Base-by-base conservation (phyloP, 1,284 basidiomycete genomes). In the Xerocomus nothofagi region DNA sequence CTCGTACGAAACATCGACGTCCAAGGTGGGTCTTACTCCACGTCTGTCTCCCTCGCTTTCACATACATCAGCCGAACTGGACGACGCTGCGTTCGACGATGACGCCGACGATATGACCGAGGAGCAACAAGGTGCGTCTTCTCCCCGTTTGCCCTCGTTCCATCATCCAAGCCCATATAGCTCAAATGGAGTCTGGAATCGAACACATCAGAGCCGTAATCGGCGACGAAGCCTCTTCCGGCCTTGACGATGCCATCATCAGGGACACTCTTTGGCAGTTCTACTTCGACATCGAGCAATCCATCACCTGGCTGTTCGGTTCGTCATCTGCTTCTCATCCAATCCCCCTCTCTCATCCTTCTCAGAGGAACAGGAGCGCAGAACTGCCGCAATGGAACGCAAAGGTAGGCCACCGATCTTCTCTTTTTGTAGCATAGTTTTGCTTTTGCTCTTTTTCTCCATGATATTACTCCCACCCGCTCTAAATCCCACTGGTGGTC, bases 1-100 rank as follows among this genome's bases (percentile, higher is more conserved):
- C 83, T 87, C 68, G 81, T 98, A 56, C 81, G 92, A 56, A 95
- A 97, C 69, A 75, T 99, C 39, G 85, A 98, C 65, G 74, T 98
- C 29, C 77, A 89, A 57, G 93, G 95, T 90, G 56, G 30, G 70
- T 27, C 21, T 29, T 23, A 5, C 1, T 6, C 15, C 14, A 5
- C 6, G 44, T 14, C 33, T 10, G n/a, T 30, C n/a, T 44, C 40
- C 48, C 45, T 53, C 18, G 44, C 15, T n/a, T 7, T 47, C 42
- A 7, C 24, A n/a, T n/a, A 6, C 30, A 36, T 15, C 62, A 91
- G 90, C 85, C 68, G 89, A 89, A 68, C 72, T 91, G 42, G 82
- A 90, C 45, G 87, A 89, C 57, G 81, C 84, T 58, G 81, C 79
- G 9, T 65, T 85, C 46, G 83, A 80, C 26, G 86, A 89, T 60